Evolutionary conservation across 805 yeast genomes (phyloP), one percentile per base, ranked within the genome.

Genomic region (Pichia scutulata): DNA sequence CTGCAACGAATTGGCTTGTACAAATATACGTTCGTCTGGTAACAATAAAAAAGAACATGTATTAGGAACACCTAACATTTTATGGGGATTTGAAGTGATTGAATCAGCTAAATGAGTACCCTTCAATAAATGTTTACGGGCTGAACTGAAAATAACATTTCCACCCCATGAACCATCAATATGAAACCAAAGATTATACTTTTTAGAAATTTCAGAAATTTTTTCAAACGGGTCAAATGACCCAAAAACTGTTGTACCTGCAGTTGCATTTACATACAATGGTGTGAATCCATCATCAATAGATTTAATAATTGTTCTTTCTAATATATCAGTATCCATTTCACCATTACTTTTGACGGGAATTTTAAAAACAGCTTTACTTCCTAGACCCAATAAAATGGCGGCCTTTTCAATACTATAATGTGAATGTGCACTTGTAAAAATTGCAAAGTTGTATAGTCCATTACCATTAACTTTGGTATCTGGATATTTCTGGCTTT

Each of bases 111-210:
- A 61, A 41, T 84, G 76, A 30, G 77, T 64, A 1, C 96, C 96
- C 18, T 65, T 61, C 53, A 87, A 64, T 56, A 75, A 74, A 50
- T 64, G 44, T 41, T 60, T 64, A 49, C 80, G 77, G 12, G 56
- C 68, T 0, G 64, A 57, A 41, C 88, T 81, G 68, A 87, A 88
- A 0, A 86, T 73, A 10, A 84, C 82, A 58, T 88, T 88, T 9
- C 92, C 96, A 33, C 96, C 96, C 95, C 95, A 86, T 7, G 93
- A 85, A 1, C 93, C 96, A 66, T 87, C 96, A 40, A 87, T 77
- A 64, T 87, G 96, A 61, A 85, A 76, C 92, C 95, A 88, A 8
- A 80, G 47, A n/a, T 73, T 64, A 64, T 81, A 62, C 50, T 71
- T 70, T 49, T 76, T 69, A 16, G 89, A 80, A 2, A 87, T 63